phyloP scores from a whole-genome alignment of 2,329 filamentous ascomycete genomes.

The Hortaea werneckii region DNA sequence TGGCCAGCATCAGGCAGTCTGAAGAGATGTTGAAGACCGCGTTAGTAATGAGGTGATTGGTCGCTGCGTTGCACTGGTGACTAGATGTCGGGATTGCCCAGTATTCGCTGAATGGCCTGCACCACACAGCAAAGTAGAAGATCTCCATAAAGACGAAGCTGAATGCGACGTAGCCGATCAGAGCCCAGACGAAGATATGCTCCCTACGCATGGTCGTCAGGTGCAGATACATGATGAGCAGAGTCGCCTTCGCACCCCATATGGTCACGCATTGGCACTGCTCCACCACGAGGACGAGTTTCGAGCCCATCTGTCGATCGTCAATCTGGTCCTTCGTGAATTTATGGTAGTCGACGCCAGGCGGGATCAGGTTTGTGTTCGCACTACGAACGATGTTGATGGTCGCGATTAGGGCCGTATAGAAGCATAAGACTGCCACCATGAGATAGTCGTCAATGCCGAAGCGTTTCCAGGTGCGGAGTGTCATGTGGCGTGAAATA shows the following conservation, averaged over 20 bases:
- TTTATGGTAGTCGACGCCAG: slow-evolving; percentile 34
- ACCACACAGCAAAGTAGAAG: slow-evolving; percentile 32
- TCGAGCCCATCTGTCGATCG: slow-evolving; percentile 25
- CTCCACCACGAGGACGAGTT: slow-evolving; percentile 30
- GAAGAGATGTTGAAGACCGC: slow-evolving; percentile 36
- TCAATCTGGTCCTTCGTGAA: slow-evolving; percentile 20
- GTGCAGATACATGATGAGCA: slow-evolving; percentile 30
- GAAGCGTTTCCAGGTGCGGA: slow-evolving; percentile 39
- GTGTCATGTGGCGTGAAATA: slow-evolving; percentile 34
- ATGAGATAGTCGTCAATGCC: slow-evolving; percentile 50
- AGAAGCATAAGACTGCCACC: slow-evolving; percentile 39
- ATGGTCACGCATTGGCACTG: slow-evolving; percentile 27
- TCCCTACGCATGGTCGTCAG: slow-evolving; percentile 27
- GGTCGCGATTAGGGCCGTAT: slow-evolving; percentile 41
- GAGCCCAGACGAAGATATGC: slow-evolving; percentile 25
- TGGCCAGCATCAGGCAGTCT: slow-evolving; percentile 34
- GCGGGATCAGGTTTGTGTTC: slow-evolving; percentile 35
- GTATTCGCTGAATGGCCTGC: slow-evolving; percentile 28
- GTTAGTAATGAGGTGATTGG: slow-evolving; percentile 29
- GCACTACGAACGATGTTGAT: slow-evolving; percentile 34
- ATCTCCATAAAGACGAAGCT: slow-evolving; percentile 30
- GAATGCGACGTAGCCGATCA: slow-evolving; percentile 26
- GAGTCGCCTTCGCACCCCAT: slow-evolving; percentile 30
- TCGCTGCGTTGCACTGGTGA: slow-evolving; percentile 32
- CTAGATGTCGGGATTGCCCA: slow-evolving; percentile 25